phyloP scores from a whole-genome alignment of 2,329 filamentous ascomycete species.

The Cercospora beticola region DNA sequence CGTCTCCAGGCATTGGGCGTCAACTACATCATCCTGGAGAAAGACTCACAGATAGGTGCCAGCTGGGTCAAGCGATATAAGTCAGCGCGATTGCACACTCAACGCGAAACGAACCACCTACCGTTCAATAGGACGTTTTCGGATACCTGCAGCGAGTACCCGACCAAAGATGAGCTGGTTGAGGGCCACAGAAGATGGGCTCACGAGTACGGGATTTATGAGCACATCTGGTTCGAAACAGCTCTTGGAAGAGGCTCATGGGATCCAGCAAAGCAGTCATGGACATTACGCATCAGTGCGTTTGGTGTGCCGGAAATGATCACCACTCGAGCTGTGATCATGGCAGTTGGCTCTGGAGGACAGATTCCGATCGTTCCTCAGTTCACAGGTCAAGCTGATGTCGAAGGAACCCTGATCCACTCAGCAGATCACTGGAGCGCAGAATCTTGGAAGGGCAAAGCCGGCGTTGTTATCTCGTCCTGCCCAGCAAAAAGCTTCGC shows the following conservation, averaged over 20 bases:
- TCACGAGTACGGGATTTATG: constrained; percentile 35
- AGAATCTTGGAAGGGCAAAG: constrained; percentile 41
- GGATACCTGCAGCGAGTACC: constrained; percentile 14
- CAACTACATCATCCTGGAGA: constrained; percentile 46
- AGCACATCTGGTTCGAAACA: background rate
- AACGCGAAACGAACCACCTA: constrained; percentile 41
- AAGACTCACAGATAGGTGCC: constrained; percentile 43
- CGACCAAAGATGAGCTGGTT: constrained; percentile 2
- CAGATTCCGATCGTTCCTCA: constrained; percentile 20
- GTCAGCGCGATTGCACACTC: constrained; percentile 44
- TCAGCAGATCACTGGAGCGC: constrained; percentile 38
- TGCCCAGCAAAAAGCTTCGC: constrained; percentile 29
- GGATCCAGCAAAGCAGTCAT: background rate
- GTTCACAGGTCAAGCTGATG: constrained; percentile 25
- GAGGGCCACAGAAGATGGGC: constrained; percentile 40
- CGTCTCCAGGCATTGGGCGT: constrained; percentile 47
- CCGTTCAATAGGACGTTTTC: constrained; percentile 20
- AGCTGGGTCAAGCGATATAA: constrained; percentile 48
- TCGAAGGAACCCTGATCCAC: constrained; percentile 41
- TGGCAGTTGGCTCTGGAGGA: constrained; percentile 34
- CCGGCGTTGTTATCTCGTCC: constrained; percentile 44
- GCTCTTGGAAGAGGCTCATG: background rate
- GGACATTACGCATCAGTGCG: background rate
- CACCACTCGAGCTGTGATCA: constrained; percentile 27
- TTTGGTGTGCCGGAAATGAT: background rate